Base-by-base conservation (phyloP, 1,284 basidiomycete genomes). In the Porogramme epimiltina region DNA sequence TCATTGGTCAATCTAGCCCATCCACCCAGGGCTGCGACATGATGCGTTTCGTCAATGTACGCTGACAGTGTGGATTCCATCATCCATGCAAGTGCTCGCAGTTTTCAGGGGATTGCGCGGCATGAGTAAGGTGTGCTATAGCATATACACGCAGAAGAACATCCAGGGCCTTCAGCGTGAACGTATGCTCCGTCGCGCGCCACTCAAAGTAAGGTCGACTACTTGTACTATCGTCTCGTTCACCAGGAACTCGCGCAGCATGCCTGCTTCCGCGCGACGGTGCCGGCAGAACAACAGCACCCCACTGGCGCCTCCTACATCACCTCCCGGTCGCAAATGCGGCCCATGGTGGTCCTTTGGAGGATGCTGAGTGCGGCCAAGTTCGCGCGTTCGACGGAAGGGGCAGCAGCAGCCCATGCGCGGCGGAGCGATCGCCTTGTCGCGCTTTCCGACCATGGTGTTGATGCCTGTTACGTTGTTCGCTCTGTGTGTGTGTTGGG, bases 391-490 rank as follows among this genome's bases (percentile, higher is more conserved):
- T 76, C 15, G 68, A 70, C 10, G 74, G 74, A 3, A 76, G 62
- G 33, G 75, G 60, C 4, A 70, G 70, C 33, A 73, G 57, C 3
- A 74, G 58, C 1, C 58, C 62, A 9, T 51, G 37, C 20, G 48
- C 18, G 45, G 54, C 40, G 4, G 55, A 58, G 19, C 51, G 46
- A 70, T 64, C 33, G 74, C 59, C 56, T 75, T 76, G 31, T 72
- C 74, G 46, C 74, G 70, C 58, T 75, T 75, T 26, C 73, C 73
- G 53, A 72, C 74, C 34, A 71, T 69, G 4, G 72, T 73, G 2
- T 71, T 72, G 2, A 72, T 73, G 19, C 61, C 63, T 3, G 73
- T 75, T 33, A 75, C 64, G 62, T 73, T 75, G 58, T 73, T 71
- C 23, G 55, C 43, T 49, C 63, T 66, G 16, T 60, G 45, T 6